Conservation (phyloP, 352 stramenopile species). For the Phytophthora boehmeriae region DNA sequence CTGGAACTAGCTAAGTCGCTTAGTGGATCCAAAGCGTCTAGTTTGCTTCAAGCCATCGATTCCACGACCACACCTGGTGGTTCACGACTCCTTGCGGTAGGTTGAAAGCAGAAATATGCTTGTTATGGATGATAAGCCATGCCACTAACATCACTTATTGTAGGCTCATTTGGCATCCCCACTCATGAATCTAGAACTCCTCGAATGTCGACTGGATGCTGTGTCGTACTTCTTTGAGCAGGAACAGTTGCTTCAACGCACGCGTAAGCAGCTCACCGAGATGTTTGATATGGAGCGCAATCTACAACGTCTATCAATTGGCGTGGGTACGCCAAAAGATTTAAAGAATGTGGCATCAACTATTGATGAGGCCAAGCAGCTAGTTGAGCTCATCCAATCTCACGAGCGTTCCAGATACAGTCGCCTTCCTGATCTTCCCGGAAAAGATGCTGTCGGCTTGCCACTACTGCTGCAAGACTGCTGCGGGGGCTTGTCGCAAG, state of each 20-base stretch:
- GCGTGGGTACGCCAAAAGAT: conserved; percentile 69
- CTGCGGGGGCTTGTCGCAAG: conserved; percentile 27
- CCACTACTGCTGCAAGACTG: conserved; percentile 32
- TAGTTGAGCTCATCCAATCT: conserved; percentile 37
- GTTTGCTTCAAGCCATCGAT: conserved; percentile 74
- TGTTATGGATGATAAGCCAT: neutral
- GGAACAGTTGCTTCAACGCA: conserved; percentile 52
- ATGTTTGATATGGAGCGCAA: conserved; percentile 79
- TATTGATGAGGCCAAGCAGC: conserved; percentile 50
- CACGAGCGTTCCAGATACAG: conserved; percentile 30
- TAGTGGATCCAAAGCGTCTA: conserved; percentile 59
- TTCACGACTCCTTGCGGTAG: conserved; percentile 69
- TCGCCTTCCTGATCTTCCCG: conserved; percentile 31
- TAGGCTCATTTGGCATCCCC: conserved; percentile 72
- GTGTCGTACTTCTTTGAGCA: conserved; percentile 58
- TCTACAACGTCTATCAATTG: conserved; percentile 65
- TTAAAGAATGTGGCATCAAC: conserved; percentile 70
- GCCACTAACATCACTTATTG: neutral
- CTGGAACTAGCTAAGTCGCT: conserved; percentile 75
- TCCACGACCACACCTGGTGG: conserved; percentile 61
- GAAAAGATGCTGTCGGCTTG: conserved; percentile 28
- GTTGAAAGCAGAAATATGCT: conserved; percentile 1
- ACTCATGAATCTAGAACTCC: conserved; percentile 58
- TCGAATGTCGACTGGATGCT: conserved; percentile 55
- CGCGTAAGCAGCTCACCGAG: conserved; percentile 57